Percentiles rank a stretch among this genome's conserved stretches.
These are phyloP conservation scores for Keqinozyma sinolaborantium DNA, from an alignment of 1,139 yeast genomes.

Conservation along the genomic window DNA sequence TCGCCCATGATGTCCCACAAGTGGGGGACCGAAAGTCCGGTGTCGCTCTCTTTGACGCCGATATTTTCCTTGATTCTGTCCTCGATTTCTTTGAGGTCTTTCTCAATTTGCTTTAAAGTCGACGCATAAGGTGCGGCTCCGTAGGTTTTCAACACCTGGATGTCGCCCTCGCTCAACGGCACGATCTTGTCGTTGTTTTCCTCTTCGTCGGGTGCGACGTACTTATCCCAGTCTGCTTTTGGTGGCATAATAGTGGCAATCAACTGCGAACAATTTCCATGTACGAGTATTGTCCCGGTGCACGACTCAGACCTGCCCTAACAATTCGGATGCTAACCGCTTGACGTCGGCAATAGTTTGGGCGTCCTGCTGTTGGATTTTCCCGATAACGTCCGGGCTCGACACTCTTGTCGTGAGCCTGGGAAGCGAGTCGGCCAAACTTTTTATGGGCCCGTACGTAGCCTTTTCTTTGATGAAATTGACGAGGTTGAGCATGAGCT, in stretches of 20 bases:
- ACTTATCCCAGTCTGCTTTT: conserved; percentile 96
- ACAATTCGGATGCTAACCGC: background rate
- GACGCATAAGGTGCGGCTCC: conserved; percentile 96
- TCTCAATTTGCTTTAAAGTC: conserved; percentile 74
- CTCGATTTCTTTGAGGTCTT: conserved; percentile 80
- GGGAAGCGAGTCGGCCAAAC: background rate
- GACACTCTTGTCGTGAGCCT: background rate
- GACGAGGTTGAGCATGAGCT: conserved; percentile 23
- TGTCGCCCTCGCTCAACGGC: conserved; percentile 94
- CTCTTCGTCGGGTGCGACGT: conserved; percentile 80
- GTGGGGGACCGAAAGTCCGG: conserved; percentile 93
- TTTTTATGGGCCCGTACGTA: conserved; percentile 1
- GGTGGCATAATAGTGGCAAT: conserved; percentile 56
- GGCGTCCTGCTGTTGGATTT: background rate
- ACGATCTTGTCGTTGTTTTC: conserved; percentile 67
- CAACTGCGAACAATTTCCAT: conserved; percentile 1
- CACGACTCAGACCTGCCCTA: background rate
- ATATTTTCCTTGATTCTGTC: conserved; percentile 87
- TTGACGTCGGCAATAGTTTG: background rate
- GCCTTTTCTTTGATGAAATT: conserved; percentile 10
- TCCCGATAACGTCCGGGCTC: background rate
- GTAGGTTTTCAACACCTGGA: conserved; percentile 92
- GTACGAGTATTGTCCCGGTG: too few relatives aligned
- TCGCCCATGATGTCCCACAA: conserved; percentile 98
- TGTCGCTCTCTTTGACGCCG: conserved; percentile 91